Base-by-base conservation (phyloP, 2,329 filamentous ascomycete species). In the Aureobasidium sp. region DNA sequence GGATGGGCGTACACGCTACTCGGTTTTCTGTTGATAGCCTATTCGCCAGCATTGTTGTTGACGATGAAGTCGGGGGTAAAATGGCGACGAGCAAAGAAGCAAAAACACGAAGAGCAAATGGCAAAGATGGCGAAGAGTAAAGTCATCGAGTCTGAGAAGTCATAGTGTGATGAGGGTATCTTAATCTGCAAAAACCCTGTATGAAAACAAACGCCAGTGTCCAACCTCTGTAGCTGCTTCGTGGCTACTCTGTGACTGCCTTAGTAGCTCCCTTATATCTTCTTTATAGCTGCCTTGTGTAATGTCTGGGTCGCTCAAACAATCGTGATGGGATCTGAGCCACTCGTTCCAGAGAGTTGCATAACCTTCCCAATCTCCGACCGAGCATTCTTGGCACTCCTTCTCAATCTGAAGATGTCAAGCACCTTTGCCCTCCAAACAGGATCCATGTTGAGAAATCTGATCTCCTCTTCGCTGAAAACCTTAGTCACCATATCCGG, bases 1-100 rank as follows among this genome's bases (percentile, higher is more conserved):
- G 76, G 76, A 0, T 78, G 75, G 76, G 71, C 75, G 31, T 78
- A 74, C 63, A 78, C 75, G 0, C 68, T 74, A 1, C 63, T 78
- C 27, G 71, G 70, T 17, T 42, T 68, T 7, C 37, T 72, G 5
- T 65, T 70, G 14, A 37, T 67, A 14, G 48, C 67, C 2, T 66
- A 67, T 0, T 64, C 55, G 3, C 41, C 63, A 8, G 65, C 64
- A 5, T 62, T 68, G 25, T 27, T 70, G 5, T 62, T 64, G 29
- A 66, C 64, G 11, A 68, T 70, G 64, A 64, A 64, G 34, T 68
- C 66, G 41, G 69, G 70, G 11, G 63, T 69, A 14, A n/a, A 52
- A 42, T 71, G 71, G 71, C 63, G 71, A 59, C 63, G 64, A 51
- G 68, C 63, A 55, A 69, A 68, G 62, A 68, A 63, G 48, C 64